Evolutionary conservation across 345 rosid species (phyloP).

Genomic region (Gossypium turneri): DNA sequence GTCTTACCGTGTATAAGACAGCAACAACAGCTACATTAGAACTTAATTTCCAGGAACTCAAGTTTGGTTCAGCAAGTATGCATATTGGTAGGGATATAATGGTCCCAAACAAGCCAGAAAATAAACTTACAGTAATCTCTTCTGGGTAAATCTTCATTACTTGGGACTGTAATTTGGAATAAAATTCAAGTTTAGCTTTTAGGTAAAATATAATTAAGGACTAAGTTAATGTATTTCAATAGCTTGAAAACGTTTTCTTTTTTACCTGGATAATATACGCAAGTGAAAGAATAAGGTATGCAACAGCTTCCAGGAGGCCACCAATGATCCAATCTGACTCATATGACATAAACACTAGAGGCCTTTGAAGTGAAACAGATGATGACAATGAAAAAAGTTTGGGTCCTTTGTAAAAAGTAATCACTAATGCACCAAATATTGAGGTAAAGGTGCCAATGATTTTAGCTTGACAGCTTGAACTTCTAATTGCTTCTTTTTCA

Average conservation of each 20-base stretch:
- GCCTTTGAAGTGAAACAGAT: conserved; percentile 12
- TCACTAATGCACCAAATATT: background rate
- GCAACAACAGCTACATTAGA: background rate
- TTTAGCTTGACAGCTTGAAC: conserved; percentile 73
- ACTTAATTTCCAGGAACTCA: conserved; percentile 8
- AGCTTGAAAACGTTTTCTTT: background rate
- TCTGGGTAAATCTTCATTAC: conserved; percentile 13
- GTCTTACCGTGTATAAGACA: conserved; percentile 10
- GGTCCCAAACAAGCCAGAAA: background rate
- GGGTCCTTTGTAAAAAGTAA: conserved; percentile 39
- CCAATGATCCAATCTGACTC: conserved; percentile 67
- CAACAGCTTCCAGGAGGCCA: conserved; percentile 54
- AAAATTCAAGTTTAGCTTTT: background rate
- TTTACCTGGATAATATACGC: conserved; percentile 59
- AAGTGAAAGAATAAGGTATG: conserved; percentile 56
- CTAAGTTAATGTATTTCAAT: background rate
- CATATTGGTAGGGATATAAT: conserved; percentile 1
- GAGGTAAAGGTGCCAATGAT: conserved; percentile 52
- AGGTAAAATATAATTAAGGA: background rate
- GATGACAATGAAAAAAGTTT: conserved; percentile 26
- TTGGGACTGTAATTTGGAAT: conserved; percentile 1
- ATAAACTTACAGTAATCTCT: conserved; percentile 8
- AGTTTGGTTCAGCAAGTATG: conserved; percentile 8
- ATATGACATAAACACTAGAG: background rate
- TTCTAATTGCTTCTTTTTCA: conserved; percentile 57